Percentiles rank a stretch among this genome's conserved stretches.
Conservation (phyloP, 768 basidiomycete species). For the Saitozyma podzolica region DNA sequence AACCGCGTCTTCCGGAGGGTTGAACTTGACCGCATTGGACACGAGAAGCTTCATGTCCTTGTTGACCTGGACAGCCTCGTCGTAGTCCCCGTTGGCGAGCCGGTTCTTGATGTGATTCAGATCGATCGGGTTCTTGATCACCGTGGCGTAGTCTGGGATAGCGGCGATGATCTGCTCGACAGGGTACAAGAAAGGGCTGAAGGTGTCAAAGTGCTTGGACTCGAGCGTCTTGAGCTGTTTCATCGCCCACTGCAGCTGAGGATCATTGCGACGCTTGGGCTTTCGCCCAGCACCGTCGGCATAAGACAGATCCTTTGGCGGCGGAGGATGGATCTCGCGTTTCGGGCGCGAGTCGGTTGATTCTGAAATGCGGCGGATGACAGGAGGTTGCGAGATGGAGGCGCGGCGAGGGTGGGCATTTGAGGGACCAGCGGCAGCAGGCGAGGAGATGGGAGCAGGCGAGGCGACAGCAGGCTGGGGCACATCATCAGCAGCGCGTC, state of each 20-base stretch:
- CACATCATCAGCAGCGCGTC: not conserved
- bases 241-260: conserved; percentile 80
- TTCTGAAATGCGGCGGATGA: conserved; percentile 68
- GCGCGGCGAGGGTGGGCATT: conserved; percentile 60
- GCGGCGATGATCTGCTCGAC: conserved; percentile 70
- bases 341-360: conserved; percentile 68
- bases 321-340: conserved; percentile 95
- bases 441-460: conserved; percentile 18
- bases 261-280: conserved; percentile 60
- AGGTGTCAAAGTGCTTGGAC: conserved; percentile 71
- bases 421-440: conserved; percentile 25
- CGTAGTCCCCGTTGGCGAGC: conserved; percentile 74
- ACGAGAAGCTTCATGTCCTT: conserved; percentile 94
- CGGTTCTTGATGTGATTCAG: conserved; percentile 82
- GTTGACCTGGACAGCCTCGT: conserved; percentile 75
- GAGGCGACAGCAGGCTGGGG: conserved; percentile 4
- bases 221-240: conserved; percentile 71
- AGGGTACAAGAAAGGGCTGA: conserved; percentile 86
- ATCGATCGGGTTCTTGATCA: conserved; percentile 96
- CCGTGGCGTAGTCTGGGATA: conserved; percentile 78
- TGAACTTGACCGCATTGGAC: conserved; percentile 88
- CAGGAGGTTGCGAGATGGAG: conserved; percentile 72
- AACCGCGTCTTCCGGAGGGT: conserved; percentile 82
- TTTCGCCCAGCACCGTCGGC: conserved; percentile 66
- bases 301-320: conserved; percentile 85